phyloP scores from a whole-genome alignment of 768 basidiomycete species.

The Collybia sp. region DNA sequence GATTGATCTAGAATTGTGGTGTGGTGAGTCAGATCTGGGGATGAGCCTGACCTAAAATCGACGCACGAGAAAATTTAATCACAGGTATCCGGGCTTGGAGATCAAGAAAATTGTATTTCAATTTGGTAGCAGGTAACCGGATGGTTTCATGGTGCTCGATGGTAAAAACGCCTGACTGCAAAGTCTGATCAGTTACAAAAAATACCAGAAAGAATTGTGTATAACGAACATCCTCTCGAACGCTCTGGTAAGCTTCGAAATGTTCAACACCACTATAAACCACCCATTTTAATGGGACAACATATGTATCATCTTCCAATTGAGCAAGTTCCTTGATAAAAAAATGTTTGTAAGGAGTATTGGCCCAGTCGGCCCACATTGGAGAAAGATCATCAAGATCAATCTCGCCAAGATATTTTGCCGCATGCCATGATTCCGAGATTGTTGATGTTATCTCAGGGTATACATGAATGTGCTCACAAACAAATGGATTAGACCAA shows the following conservation, averaged over 20 bases:
- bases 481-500: slow-evolving; percentile 20
- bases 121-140: not conserved
- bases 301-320: too few species aligned
- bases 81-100: not conserved
- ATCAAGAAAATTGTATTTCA: not conserved
- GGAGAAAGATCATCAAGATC: slow-evolving; percentile 10
- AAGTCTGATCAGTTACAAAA: not conserved
- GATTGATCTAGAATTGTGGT: not conserved
- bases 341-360: slow-evolving; percentile 11
- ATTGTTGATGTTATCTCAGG: slow-evolving; percentile 15
- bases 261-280: not conserved
- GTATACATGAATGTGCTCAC: slow-evolving; percentile 15
- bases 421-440: slow-evolving; percentile 21
- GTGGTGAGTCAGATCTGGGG: not conserved
- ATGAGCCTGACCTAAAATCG: not conserved
- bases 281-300: not conserved
- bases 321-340: too few species aligned
- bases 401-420: slow-evolving; percentile 17
- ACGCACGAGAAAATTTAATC: not conserved
- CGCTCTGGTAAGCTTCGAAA: not conserved
- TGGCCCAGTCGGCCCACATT: slow-evolving; percentile 23
- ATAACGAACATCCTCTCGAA: not conserved
- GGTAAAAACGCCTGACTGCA: not conserved
- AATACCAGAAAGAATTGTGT: not conserved
- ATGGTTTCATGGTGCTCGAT: not conserved